phyloP scores from a whole-genome alignment of 1,284 basidiomycete genomes.

The Peniophora sp. region DNA sequence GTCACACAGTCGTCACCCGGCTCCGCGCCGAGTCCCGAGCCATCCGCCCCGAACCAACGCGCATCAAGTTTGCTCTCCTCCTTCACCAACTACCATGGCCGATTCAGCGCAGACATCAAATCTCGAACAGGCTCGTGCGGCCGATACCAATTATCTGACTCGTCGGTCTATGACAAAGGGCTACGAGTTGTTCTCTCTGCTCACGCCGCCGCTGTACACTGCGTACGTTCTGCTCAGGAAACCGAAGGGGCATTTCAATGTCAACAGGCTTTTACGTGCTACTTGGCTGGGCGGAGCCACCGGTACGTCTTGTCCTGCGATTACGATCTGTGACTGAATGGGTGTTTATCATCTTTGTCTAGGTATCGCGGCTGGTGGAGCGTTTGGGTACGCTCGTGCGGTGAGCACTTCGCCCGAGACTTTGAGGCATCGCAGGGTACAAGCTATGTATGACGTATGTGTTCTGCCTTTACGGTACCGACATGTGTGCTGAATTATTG shows the following conservation, averaged over 20 bases:
- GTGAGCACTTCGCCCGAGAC: constrained; percentile 31
- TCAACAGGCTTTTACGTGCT: constrained; percentile 56
- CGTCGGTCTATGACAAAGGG: constrained; percentile 56
- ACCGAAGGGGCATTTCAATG: constrained; percentile 42
- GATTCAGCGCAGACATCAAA: too few species aligned
- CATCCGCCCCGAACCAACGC: too few species aligned
- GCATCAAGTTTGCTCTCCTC: too few species aligned
- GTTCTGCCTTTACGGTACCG: constrained; percentile 1
- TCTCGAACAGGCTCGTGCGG: constrained; percentile 18
- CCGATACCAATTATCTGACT: constrained; percentile 43
- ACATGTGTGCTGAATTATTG: too few species aligned
- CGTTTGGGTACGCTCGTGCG: constrained; percentile 35
- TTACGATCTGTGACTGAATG: neutral
- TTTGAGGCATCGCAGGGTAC: constrained; percentile 30
- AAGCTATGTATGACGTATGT: constrained; percentile 48
- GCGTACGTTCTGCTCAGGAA: constrained; percentile 43
- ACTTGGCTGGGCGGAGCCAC: constrained; percentile 60
- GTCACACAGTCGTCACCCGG: too few species aligned
- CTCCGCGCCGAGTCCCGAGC: too few species aligned
- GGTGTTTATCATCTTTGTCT: neutral
- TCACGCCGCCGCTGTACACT: constrained; percentile 52
- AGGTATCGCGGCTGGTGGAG: constrained; percentile 34
- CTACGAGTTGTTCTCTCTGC: constrained; percentile 54
- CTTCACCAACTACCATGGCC: too few species aligned
- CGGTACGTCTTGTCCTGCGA: constrained; percentile 28